Evolutionary conservation across 208 protist genomes (phyloP).

Genomic region (Leishmania gerbilli): DNA sequence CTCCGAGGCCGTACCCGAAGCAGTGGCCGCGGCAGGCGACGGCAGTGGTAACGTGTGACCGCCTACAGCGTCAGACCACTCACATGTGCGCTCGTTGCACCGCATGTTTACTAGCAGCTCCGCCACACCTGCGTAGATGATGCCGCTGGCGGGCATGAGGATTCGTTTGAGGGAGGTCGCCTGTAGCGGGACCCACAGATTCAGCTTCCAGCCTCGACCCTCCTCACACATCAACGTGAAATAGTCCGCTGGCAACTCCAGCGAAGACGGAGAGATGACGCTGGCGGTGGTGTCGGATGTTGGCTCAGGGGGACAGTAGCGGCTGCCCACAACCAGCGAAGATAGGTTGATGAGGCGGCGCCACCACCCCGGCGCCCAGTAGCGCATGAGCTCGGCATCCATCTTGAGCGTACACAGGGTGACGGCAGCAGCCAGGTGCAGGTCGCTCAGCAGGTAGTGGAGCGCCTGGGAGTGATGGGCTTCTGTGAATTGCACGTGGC

Average conservation of each 20-base stretch:
- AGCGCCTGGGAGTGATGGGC: constrained; percentile 15
- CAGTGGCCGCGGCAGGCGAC: constrained; percentile 1
- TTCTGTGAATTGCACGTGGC: constrained; percentile 60
- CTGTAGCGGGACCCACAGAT: constrained; percentile 74
- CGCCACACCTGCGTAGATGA: constrained; percentile 37
- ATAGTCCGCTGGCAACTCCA: constrained; percentile 57
- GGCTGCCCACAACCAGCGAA: constrained; percentile 55
- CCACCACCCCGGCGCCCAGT: constrained; percentile 84
- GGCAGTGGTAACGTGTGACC: background rate
- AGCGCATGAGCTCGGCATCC: constrained; percentile 46
- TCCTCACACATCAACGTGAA: constrained; percentile 45
- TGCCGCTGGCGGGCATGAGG: constrained; percentile 29
- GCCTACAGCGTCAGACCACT: constrained; percentile 13
- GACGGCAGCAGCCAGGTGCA: constrained; percentile 59
- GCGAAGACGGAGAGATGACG: background rate
- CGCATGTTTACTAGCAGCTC: constrained; percentile 73
- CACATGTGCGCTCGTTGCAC: constrained; percentile 37
- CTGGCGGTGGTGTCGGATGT: constrained; percentile 28
- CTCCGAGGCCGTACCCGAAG: background rate
- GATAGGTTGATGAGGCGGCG: constrained; percentile 44
- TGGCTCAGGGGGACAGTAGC: constrained; percentile 18
- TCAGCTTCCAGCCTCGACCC: constrained; percentile 50
- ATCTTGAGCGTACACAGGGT: constrained; percentile 68
- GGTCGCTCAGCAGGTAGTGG: constrained; percentile 67
- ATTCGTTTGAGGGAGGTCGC: constrained; percentile 36